Percentiles rank a stretch among this genome's conserved stretches.
Evolutionary conservation across 371 early-diverging fungal species (phyloP).

Genomic region (Lichtheimia corymbifera): DNA sequence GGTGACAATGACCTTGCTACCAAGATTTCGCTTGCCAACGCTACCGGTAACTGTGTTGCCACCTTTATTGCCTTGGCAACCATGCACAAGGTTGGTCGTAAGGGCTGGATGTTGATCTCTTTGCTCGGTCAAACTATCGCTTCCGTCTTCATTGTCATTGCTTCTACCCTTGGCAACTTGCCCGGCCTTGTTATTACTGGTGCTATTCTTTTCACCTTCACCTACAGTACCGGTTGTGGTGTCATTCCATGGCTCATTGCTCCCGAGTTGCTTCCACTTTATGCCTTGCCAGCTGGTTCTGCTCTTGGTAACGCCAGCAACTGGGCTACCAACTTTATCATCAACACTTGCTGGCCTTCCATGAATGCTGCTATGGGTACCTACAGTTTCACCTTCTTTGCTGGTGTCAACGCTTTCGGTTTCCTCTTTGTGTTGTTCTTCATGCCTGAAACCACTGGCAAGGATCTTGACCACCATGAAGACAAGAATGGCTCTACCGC

Average conservation of each 20-base stretch:
- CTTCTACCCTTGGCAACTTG: slow-evolving; percentile 21
- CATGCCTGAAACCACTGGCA: slow-evolving; percentile 48
- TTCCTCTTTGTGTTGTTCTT: slow-evolving; percentile 39
- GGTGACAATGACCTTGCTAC: slow-evolving; percentile 31
- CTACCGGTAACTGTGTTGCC: slow-evolving; percentile 36
- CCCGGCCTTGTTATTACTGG: slow-evolving; percentile 38
- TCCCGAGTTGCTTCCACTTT: slow-evolving; percentile 49
- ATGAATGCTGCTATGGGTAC: slow-evolving; percentile 33
- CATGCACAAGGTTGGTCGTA: slow-evolving; percentile 46
- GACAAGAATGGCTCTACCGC: not conserved
- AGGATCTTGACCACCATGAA: slow-evolving; percentile 32
- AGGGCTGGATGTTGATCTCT: slow-evolving; percentile 46
- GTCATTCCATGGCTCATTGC: slow-evolving; percentile 55
- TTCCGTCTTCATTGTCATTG: slow-evolving; percentile 41
- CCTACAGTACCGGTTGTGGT: slow-evolving; percentile 50
- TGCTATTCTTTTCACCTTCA: slow-evolving; percentile 37
- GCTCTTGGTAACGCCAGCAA: slow-evolving; percentile 47
- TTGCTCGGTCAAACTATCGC: slow-evolving; percentile 36
- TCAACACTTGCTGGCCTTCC: slow-evolving; percentile 44
- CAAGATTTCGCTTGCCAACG: slow-evolving; percentile 41
- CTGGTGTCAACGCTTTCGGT: slow-evolving; percentile 41
- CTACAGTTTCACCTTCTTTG: slow-evolving; percentile 43
- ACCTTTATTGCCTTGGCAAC: slow-evolving; percentile 35
- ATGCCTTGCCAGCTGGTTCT: slow-evolving; percentile 44
- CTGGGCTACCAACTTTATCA: slow-evolving; percentile 46